Conservation (phyloP, 352 stramenopile genomes). For the Globisporangium recalcitrans region DNA sequence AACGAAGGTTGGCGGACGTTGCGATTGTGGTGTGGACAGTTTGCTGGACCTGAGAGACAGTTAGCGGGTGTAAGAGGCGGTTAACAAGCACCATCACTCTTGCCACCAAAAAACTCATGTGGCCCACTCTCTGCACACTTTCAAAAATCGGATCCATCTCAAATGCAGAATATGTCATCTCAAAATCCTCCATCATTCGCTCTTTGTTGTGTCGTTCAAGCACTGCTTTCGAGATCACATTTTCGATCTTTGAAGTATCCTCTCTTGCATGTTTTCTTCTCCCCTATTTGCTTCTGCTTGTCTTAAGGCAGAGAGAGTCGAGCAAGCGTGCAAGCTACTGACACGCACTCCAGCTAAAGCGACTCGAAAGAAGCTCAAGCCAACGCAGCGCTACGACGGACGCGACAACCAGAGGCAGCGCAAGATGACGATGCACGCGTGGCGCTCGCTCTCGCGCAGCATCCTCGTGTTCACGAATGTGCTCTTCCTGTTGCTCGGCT, state of each 20-base stretch:
- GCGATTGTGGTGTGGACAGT: no score
- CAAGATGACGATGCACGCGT: conserved; percentile 45
- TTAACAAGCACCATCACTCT: not conserved
- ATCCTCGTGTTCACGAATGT: conserved; percentile 87
- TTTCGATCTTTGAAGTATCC: not conserved
- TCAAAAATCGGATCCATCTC: no score
- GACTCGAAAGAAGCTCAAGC: not conserved
- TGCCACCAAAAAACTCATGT: not conserved
- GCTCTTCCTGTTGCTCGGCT: conserved; percentile 79
- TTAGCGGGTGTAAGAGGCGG: not conserved
- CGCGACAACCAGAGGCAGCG: not conserved
- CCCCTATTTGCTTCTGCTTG: not conserved
- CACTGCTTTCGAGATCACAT: not conserved
- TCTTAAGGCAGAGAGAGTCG: not conserved
- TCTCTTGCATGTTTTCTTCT: not conserved
- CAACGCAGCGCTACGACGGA: not conserved
- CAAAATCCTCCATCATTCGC: no score
- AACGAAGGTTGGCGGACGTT: not conserved
- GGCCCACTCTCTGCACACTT: not conserved
- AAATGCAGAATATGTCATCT: not conserved
- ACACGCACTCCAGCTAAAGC: not conserved
- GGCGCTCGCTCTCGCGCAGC: conserved; percentile 68
- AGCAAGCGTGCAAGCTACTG: not conserved
- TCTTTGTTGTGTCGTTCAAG: no score
- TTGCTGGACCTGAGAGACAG: not conserved